Evolutionary conservation across 805 yeast genomes (phyloP), one percentile per base, ranked within the genome.

Genomic region (Maudiozyma bulderi): DNA sequence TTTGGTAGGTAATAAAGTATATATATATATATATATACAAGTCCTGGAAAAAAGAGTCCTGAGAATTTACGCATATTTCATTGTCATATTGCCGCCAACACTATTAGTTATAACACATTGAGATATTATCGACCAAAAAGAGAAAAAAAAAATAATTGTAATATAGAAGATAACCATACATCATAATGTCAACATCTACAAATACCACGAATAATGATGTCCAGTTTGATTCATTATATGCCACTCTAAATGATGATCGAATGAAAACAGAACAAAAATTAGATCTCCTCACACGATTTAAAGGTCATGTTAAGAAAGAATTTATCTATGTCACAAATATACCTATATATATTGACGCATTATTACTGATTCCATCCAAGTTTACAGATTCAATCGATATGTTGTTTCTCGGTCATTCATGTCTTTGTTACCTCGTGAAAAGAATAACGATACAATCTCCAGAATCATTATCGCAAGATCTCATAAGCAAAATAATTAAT

Each of bases 351-450:
- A 59, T 66, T 33, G 53, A 54, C 6, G 56, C 63, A 4, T 44
- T 66, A 43, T 50, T 62, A 45, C 51, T 41, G 14, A 47, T 54
- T 2, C 46, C 47, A 2, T 10, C 28, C 20, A 31, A 43, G 10
- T 46, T 32, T 30, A 13, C 49, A 35, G 30, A 41, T 6, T 14
- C 41, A 8, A 30, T 41, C 4, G 54, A 52, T 34, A 38, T 60
- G 26, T n/a, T 54, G 4, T 20, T 50, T 1, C 50, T 64, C 13
- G 61, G 75, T 0, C 73, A 74, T 50, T 69, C 76, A 1, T 59
- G 76, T 31, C 55, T 74, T 15, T 73, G 76, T 52, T 74, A 75
- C 54, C 54, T 75, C 13, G 64, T 72, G 28, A 73, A 73, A 50
- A 61, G 79, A 8, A 66, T 72, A 7, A 67, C 72, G 28, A 65